Evolutionary conservation across 306 rosid genomes (phyloP).

Genomic region (Trichosanthes truncata): DNA sequence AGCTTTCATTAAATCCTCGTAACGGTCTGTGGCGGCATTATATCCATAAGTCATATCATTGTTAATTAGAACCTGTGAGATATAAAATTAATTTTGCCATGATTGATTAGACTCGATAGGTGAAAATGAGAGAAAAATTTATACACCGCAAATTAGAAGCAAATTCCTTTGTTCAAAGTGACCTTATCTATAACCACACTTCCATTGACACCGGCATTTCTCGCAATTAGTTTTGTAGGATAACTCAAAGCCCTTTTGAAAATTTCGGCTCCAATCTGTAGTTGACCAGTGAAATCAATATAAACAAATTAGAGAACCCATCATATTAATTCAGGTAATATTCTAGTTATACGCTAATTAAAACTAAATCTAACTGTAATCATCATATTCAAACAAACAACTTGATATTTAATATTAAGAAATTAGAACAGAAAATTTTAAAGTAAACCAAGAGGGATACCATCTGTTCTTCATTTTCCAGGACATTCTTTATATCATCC

Average conservation of each 20-base stretch:
- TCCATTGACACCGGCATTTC: conserved; percentile 91
- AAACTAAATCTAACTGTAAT: not conserved
- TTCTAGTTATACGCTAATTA: not conserved
- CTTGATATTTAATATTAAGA: not conserved
- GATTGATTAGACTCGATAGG: conserved; percentile 14
- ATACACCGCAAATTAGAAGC: conserved; percentile 12
- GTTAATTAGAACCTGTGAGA: conserved; percentile 49
- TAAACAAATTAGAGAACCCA: not conserved
- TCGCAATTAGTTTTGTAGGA: conserved; percentile 73
- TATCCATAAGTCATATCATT: conserved; percentile 51
- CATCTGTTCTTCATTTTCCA: conserved; percentile 82
- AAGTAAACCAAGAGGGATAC: conserved; percentile 23
- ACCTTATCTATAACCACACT: conserved; percentile 75
- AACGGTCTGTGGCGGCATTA: conserved; percentile 70
- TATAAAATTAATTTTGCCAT: not conserved
- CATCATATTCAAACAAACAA: not conserved
- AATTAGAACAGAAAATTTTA: not conserved
- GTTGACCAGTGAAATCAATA: not conserved
- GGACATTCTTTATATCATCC: conserved; percentile 46
- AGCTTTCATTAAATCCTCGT: conserved; percentile 75
- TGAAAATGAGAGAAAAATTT: not conserved
- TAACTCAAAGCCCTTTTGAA: conserved; percentile 75
- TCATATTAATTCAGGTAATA: not conserved
- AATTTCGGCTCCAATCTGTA: conserved; percentile 91
- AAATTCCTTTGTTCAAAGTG: conserved; percentile 19